phyloP scores from a whole-genome alignment of 2,329 filamentous ascomycete genomes.

The Claviceps purpurea region DNA sequence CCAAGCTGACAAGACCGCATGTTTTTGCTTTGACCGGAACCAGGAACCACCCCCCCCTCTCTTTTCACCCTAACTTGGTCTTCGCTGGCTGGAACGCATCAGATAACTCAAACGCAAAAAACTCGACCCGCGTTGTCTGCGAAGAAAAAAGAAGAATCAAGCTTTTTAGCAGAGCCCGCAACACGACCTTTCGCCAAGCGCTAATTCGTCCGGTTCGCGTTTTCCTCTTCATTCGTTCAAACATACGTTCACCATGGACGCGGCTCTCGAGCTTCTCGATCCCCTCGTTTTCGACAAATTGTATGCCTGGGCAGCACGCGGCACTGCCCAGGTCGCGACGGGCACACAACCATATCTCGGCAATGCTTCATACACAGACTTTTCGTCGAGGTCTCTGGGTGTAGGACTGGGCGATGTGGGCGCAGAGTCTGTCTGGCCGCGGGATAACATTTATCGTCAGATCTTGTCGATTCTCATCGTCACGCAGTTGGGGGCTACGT shows the following conservation, averaged over 20 bases:
- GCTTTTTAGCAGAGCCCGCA: not conserved
- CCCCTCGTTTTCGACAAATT: constrained; percentile 26
- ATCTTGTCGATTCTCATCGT: constrained; percentile 23
- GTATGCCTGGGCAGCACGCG: constrained; percentile 20
- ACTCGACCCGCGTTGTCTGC: no score
- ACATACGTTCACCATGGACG: constrained; percentile 19
- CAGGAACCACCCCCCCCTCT: no score
- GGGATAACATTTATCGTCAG: constrained; percentile 29
- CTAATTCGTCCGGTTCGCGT: not conserved
- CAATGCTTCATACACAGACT: constrained; percentile 4
- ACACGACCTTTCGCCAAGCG: no score
- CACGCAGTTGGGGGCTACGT: constrained; percentile 24
- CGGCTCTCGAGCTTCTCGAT: constrained; percentile 27
- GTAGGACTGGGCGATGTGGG: no score
- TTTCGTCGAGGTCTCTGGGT: not conserved
- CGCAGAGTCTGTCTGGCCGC: constrained; percentile 19
- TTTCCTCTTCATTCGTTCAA: no score
- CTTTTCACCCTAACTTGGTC: no score
- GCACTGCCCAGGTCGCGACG: no score
- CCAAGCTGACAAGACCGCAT: no score
- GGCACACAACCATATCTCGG: not conserved
- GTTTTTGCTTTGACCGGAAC: no score
- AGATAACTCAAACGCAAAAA: no score
- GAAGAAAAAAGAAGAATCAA: not conserved
- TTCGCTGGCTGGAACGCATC: no score